Evolutionary conservation across 1,284 basidiomycete genomes (phyloP), one percentile per base, ranked within the genome.

Genomic region (Inonotus obliquus): DNA sequence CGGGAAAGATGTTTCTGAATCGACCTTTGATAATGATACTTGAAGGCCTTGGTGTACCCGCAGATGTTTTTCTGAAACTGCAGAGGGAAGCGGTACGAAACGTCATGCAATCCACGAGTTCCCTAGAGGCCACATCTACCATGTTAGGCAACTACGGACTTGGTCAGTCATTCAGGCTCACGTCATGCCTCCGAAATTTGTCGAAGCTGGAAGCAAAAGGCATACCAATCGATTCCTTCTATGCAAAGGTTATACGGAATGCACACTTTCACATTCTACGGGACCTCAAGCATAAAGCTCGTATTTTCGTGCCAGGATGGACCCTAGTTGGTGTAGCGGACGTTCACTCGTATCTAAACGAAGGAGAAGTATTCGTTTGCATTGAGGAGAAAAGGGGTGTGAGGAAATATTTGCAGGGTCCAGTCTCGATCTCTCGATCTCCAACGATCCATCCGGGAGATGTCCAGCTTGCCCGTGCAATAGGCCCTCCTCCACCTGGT

Each of bases 311-410:
- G 5, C 80, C 81, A 72, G 82, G 80, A 2, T 86, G 81, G 76
- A 89, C 84, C 0, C 69, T 90, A 1, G 86, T 89, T 3, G 88
- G 87, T 0, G 80, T 89, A 4, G 85, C 86, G 1, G 87, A 89
- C 67, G 75, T 82, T 0, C 80, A 85, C 63, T 69, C 73, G 2
- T 80, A 75, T 59, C 76, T 88, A 10, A 32, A 74, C 47, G 77
- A 79, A 61, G 77, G 76, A 2, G 75, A 89, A 65, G 79, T 88
- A 3, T 89, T 85, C 66, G 82, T 79, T 1, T 85, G 82, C 67
- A 73, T 84, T 52, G 78, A 78, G 53, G 72, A 74, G 7, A 65
- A 71, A 0, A 73, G 79, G 48, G 75, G 74, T 17, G 58, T 64
- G n/a, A 61, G 57, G 9, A 70, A 74, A 1, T 87, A 82, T 68